These are phyloP conservation scores for Huntiella savannae DNA, from an alignment of 2,329 filamentous ascomycete genomes.

Conservation along the genomic window DNA sequence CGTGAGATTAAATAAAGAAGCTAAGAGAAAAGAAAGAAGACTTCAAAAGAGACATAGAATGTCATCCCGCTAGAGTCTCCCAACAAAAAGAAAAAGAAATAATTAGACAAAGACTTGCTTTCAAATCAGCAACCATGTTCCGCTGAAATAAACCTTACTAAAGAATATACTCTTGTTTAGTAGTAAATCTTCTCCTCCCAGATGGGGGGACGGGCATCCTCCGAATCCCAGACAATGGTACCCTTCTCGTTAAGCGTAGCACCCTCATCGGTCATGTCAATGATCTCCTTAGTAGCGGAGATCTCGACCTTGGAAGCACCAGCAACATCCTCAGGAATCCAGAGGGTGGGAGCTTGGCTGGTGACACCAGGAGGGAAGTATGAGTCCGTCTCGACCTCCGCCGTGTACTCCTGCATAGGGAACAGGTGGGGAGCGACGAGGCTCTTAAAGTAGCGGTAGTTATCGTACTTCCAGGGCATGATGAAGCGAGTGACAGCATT, in stretches of 20 bases:
- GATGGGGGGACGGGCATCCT: slow-evolving; percentile 24
- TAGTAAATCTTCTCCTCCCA: slow-evolving; percentile 28
- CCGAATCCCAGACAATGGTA: slow-evolving; percentile 23
- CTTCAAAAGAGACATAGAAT: background rate
- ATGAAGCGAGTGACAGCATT: slow-evolving; percentile 22
- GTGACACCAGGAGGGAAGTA: slow-evolving; percentile 56
- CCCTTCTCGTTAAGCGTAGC: slow-evolving; percentile 49
- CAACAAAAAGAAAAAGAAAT: background rate
- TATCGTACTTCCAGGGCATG: slow-evolving; percentile 56
- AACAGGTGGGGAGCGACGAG: slow-evolving; percentile 41
- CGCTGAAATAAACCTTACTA: no score
- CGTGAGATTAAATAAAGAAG: slow-evolving; percentile 3
- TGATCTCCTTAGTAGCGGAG: slow-evolving; percentile 47
- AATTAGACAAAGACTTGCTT: slow-evolving; percentile 1
- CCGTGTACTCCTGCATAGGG: slow-evolving; percentile 16
- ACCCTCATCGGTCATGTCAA: slow-evolving; percentile 65
- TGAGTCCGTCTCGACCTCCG: slow-evolving; percentile 42
- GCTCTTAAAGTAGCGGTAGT: slow-evolving; percentile 51
- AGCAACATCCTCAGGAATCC: slow-evolving; percentile 60
- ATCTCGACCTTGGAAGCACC: slow-evolving; percentile 65
- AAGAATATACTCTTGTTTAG: slow-evolving; percentile 15
- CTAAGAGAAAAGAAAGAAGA: background rate
- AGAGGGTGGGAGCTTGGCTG: slow-evolving; percentile 48
- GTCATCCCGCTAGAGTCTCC: background rate
- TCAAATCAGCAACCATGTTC: background rate